These are phyloP conservation scores for Papiliotrema laurentii DNA, from an alignment of 1,284 basidiomycete genomes.

Conservation along the genomic window DNA sequence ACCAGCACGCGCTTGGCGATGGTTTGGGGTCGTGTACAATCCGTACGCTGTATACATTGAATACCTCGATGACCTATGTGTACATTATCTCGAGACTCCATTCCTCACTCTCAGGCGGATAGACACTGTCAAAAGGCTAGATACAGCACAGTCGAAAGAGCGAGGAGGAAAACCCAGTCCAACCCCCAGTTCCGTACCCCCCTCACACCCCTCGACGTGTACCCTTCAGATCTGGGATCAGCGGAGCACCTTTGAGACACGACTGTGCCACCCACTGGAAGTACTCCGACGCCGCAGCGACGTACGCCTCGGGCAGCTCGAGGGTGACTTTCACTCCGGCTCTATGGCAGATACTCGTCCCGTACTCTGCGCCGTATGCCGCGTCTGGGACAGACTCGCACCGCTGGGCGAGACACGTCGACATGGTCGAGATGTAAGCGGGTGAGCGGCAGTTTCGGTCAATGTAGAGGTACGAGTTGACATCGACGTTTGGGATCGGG, in stretches of 20 bases:
- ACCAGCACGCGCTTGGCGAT: not conserved
- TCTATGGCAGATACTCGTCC: conserved; percentile 20
- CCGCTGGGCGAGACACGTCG: conserved; percentile 21
- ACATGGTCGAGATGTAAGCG: conserved; percentile 12
- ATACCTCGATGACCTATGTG: too few relatives aligned
- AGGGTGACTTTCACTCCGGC: conserved; percentile 30
- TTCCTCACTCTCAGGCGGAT: too few relatives aligned
- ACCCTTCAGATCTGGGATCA: conserved; percentile 5
- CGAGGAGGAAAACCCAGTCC: not conserved
- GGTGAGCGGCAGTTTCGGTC: not conserved
- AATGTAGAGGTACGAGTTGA: not conserved
- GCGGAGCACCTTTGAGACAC: not conserved
- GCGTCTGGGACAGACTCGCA: conserved; percentile 37
- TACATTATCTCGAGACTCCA: too few relatives aligned
- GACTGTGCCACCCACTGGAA: conserved; percentile 27
- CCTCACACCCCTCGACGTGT: conserved; percentile 1
- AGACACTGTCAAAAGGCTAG: too few relatives aligned
- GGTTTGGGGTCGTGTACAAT: not conserved
- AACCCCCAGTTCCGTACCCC: conserved; percentile 5
- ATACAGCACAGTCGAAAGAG: not conserved
- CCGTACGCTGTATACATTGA: not conserved
- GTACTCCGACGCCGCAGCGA: conserved; percentile 21
- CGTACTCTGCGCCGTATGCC: conserved; percentile 40
- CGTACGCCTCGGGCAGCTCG: conserved; percentile 18
- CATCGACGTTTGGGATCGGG: not conserved